Conservation (phyloP, 805 yeast species). For the Schwanniomyces yamadae region DNA sequence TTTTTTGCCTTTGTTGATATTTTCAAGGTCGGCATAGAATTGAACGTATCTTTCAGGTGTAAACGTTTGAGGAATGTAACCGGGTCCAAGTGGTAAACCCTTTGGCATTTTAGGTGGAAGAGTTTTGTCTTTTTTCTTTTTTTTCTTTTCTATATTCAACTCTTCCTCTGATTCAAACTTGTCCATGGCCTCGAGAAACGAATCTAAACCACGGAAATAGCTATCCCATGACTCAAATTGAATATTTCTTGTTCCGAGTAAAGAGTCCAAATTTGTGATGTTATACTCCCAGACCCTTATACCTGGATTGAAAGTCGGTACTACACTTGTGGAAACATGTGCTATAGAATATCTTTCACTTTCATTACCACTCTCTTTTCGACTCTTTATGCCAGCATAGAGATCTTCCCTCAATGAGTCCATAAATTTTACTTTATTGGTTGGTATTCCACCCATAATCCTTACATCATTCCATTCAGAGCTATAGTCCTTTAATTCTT, state of each 20-base stretch:
- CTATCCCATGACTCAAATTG: slow-evolving; percentile 53
- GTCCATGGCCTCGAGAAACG: slow-evolving; percentile 24
- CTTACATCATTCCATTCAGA: slow-evolving; percentile 6
- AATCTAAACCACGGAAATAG: slow-evolving; percentile 52
- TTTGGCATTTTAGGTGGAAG: slow-evolving; percentile 61
- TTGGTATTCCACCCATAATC: slow-evolving; percentile 63
- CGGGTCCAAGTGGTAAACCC: slow-evolving; percentile 66
- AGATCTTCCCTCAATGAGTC: slow-evolving; percentile 50
- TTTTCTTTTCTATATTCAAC: slow-evolving; percentile 5
- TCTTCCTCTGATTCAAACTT: slow-evolving; percentile 23
- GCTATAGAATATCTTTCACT: slow-evolving; percentile 67
- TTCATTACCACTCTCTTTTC: slow-evolving; percentile 38
- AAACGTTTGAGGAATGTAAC: slow-evolving; percentile 65
- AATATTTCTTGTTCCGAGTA: slow-evolving; percentile 2
- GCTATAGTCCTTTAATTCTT: not conserved
- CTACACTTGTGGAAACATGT: slow-evolving; percentile 68
- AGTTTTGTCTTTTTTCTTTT: slow-evolving; percentile 52
- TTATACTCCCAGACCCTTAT: slow-evolving; percentile 86
- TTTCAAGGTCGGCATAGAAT: slow-evolving; percentile 63
- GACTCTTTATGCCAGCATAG: slow-evolving; percentile 50
- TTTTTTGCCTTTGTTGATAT: slow-evolving; percentile 44
- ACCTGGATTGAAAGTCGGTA: slow-evolving; percentile 86
- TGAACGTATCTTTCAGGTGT: slow-evolving; percentile 74
- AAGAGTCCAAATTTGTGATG: slow-evolving; percentile 42
- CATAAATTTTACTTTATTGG: slow-evolving; percentile 65